Base-by-base conservation (phyloP, 2,329 filamentous ascomycete genomes). In the Peltaster fructicola region DNA sequence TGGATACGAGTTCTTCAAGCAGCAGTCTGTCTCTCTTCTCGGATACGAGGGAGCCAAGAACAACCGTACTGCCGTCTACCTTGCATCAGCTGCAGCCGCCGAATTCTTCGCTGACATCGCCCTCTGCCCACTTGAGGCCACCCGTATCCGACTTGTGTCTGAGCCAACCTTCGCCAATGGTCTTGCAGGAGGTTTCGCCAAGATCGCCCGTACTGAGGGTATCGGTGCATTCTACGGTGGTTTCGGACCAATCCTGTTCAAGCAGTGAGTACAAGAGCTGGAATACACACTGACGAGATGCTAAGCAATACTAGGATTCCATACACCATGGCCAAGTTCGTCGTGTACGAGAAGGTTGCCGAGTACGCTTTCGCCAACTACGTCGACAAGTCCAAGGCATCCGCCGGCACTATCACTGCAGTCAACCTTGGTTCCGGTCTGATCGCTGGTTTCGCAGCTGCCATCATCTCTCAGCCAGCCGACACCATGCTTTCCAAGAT, bases 1-100 rank as follows among this genome's bases (percentile, higher is more conserved):
- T 56, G 81, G 81, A 54, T 91, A 91, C 59, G 81, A 91, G 63
- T 74, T 90, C 62, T 90, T 91, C 76, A 90, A 91, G 74, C 70
- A 84, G 63, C 77, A 88, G 61, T 69, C 63, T 51, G 88, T 90
- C 58, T 75, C 80, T 64, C 34, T 64, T 35, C 57, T 90, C 47
- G 81, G 81, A 48, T 72, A 73, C 52, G 77, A 84, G 57, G 69
- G 63, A 38, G 77, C 77, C 41, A 62, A 64, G 43, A 67, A 80
- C 54, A 79, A 84, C 70, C 68, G 76, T 43, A 81, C 75, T 33
- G 68, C 68, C 40, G 71, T 84, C 57, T 84, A 84, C 66, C 68
- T 81, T 40, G 76, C 65, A 39, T 66, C 63, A 17, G 58, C 68
- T 33, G 68, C 62, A 34, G 36, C 44, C 38, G 68, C 66, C 43